Percentiles rank a stretch among this genome's conserved stretches.
phyloP scores from a whole-genome alignment of 345 rosid genomes.

The Rhodamnia rubescens region DNA sequence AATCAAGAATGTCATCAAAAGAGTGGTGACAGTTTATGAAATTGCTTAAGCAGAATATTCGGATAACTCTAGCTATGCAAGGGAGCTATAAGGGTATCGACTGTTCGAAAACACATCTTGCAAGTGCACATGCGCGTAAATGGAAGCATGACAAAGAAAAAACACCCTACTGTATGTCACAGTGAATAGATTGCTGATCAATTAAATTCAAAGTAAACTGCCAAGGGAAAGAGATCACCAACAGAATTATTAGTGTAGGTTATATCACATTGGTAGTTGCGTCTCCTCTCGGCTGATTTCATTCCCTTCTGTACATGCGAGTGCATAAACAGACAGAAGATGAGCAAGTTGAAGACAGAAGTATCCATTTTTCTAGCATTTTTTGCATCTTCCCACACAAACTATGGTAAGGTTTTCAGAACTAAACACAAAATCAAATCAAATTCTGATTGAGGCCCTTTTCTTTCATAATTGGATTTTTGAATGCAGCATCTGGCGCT shows the following conservation, averaged over 20 bases:
- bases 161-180: background rate
- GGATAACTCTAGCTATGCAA: background rate
- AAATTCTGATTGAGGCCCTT: background rate
- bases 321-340: slow-evolving; percentile 1
- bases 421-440: background rate
- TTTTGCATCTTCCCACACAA: background rate
- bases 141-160: background rate
- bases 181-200: background rate
- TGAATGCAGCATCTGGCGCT: background rate
- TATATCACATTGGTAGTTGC: slow-evolving; percentile 75
- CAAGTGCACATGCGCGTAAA: background rate
- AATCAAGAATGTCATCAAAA: background rate
- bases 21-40: background rate
- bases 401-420: background rate
- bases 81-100: background rate
- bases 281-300: slow-evolving; percentile 70
- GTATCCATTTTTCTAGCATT: background rate
- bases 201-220: slow-evolving; percentile 2
- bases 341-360: background rate
- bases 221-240: slow-evolving; percentile 12
- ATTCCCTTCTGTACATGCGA: slow-evolving; percentile 58
- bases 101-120: background rate
- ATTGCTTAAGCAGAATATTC: background rate
- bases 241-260: slow-evolving; percentile 93
- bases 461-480: background rate